Conservation (phyloP, 805 yeast genomes). For the Saccharomycodes ludwigii region DNA sequence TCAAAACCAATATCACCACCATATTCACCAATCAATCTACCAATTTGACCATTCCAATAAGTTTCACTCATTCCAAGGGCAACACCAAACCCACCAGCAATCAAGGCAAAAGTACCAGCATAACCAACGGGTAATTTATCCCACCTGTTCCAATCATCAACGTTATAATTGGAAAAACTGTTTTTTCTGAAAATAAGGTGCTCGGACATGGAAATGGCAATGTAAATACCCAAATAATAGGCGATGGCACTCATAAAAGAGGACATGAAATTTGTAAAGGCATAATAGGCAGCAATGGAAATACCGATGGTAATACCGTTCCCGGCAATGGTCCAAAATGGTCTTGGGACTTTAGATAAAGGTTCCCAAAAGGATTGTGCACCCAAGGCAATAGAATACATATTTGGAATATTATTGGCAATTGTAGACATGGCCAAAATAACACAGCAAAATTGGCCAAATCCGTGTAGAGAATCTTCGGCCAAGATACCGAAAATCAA, state of each 20-base stretch:
- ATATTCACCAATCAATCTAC: constrained; percentile 38
- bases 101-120: constrained; percentile 69
- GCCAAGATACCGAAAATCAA: constrained; percentile 67
- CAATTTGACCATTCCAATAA: constrained; percentile 70
- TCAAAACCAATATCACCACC: constrained; percentile 70
- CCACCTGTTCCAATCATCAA: constrained; percentile 45
- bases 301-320: constrained; percentile 69
- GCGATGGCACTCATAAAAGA: constrained; percentile 86
- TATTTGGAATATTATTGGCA: constrained; percentile 84
- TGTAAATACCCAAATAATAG: constrained; percentile 82
- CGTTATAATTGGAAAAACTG: constrained; percentile 41
- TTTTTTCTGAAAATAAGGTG: constrained; percentile 72
- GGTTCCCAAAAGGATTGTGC: constrained; percentile 76
- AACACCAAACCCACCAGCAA: constrained; percentile 75
- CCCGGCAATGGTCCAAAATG: constrained; percentile 67
- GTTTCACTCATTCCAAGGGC: constrained; percentile 78
- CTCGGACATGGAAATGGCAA: constrained; percentile 59
- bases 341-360: constrained; percentile 64
- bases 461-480: constrained; percentile 69
- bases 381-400: constrained; percentile 78
- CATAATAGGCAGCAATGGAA: constrained; percentile 77
- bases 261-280: constrained; percentile 60
- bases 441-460: constrained; percentile 84
- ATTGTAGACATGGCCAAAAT: constrained; percentile 72
- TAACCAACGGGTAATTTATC: constrained; percentile 55